A percentile compares a stretch with the other conserved stretches of the same genome.
Conservation (phyloP, 2,329 filamentous ascomycete species). For the Colletotrichum sp. region DNA sequence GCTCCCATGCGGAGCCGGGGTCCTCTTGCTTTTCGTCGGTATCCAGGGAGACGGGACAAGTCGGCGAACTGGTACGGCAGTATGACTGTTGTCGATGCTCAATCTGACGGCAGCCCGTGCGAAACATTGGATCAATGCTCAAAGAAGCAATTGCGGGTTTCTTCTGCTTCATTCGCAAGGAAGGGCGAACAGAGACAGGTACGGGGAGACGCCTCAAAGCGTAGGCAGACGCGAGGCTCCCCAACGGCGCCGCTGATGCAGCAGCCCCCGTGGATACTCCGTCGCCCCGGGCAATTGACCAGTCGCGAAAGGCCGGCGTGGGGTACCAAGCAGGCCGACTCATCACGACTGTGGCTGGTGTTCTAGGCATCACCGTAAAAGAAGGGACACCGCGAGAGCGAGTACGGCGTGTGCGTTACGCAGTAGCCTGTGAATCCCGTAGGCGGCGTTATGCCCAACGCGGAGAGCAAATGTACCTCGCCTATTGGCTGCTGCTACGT, state of each 20-base stretch:
- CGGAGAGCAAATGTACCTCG: neutral
- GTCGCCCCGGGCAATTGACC: constrained; percentile 11
- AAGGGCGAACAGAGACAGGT: neutral
- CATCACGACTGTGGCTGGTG: constrained; percentile 16
- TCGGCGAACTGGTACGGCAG: neutral
- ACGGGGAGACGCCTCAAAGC: neutral
- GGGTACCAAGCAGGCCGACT: neutral
- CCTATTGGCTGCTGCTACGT: neutral
- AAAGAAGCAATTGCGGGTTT: neutral
- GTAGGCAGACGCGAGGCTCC: neutral
- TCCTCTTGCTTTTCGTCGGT: neutral
- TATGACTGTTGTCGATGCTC: neutral
- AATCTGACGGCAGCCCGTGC: neutral
- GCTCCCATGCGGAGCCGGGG: neutral
- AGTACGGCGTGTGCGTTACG: neutral
- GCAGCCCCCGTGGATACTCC: neutral
- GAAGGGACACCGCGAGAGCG: neutral
- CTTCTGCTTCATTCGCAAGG: neutral
- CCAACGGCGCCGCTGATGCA: neutral
- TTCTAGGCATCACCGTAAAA: constrained; percentile 6
- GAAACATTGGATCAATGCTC: neutral
- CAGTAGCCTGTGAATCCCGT: neutral
- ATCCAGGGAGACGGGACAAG: constrained; percentile 6
- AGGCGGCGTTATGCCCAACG: constrained; percentile 5
- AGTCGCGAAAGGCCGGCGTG: neutral